These are phyloP conservation scores for Coprinopsis strossmayeri DNA, from an alignment of 768 basidiomycete genomes.

Conservation along the genomic window DNA sequence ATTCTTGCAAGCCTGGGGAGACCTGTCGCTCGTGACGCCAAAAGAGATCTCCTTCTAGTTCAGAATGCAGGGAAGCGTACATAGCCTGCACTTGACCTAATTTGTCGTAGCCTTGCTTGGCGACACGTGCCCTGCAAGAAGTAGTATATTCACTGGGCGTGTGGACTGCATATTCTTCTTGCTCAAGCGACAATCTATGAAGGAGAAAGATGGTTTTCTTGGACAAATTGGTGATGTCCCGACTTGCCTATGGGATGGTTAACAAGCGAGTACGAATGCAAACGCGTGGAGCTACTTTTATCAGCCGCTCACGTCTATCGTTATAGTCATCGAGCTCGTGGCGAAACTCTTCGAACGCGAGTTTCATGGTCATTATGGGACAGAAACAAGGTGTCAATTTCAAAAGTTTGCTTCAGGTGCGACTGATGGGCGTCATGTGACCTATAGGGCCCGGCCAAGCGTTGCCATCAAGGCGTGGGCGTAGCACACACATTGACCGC, in stretches of 20 bases:
- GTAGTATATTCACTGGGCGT: no score
- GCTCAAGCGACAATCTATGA: constrained; percentile 56
- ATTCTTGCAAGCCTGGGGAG: constrained; percentile 87
- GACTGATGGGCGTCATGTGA: no score
- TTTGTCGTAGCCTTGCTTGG: constrained; percentile 47
- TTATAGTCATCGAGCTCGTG: constrained; percentile 75
- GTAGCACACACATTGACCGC: no score
- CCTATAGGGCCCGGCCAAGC: no score
- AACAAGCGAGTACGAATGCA: background rate
- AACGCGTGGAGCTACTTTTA: constrained; percentile 55
- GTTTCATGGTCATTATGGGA: background rate
- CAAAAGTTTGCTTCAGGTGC: no score
- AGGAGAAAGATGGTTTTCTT: constrained; percentile 94
- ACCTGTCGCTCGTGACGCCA: constrained; percentile 74
- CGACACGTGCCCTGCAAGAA: constrained; percentile 28
- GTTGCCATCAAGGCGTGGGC: no score
- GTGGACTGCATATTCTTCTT: no score
- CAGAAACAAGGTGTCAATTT: background rate
- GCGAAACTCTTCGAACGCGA: constrained; percentile 55
- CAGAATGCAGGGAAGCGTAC: constrained; percentile 54
- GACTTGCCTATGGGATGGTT: constrained; percentile 46
- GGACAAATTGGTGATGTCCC: constrained; percentile 85
- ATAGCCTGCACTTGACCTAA: constrained; percentile 59
- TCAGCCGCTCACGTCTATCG: constrained; percentile 84
- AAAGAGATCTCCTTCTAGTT: constrained; percentile 62